Percentiles rank a stretch among this genome's conserved stretches.
Evolutionary conservation across 495 filamentous ascomycete genomes (phyloP).

Genomic region (Penicillium paradoxum): DNA sequence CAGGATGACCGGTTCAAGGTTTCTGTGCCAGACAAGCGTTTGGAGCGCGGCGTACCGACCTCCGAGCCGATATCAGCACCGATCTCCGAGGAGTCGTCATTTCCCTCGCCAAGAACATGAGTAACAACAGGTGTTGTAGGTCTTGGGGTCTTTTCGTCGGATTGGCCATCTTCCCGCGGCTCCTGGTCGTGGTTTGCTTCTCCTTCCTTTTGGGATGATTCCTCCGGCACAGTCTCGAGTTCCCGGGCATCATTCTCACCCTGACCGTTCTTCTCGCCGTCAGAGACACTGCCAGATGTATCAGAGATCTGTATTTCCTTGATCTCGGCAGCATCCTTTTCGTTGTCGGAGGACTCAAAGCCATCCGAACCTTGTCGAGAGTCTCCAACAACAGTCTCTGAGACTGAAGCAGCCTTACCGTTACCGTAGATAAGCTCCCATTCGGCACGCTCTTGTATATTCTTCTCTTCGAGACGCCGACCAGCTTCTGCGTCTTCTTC

Average conservation of each 20-base stretch:
- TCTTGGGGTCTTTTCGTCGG: background rate
- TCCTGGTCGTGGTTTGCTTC: background rate
- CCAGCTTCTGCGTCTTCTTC: constrained; percentile 67
- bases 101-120: constrained; percentile 18
- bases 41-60: constrained; percentile 26
- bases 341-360: constrained; percentile 13
- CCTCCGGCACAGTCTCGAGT: constrained; percentile 19
- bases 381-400: constrained; percentile 29
- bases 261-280: constrained; percentile 14
- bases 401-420: constrained; percentile 13
- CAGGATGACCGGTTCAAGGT: constrained; percentile 19
- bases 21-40: constrained; percentile 23
- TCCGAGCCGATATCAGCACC: constrained; percentile 37
- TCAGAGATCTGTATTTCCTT: constrained; percentile 26
- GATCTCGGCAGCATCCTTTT: constrained; percentile 37
- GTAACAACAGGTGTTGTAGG: constrained; percentile 6
- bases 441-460: constrained; percentile 58
- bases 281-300: constrained; percentile 20
- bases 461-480: constrained; percentile 61
- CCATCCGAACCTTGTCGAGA: constrained; percentile 25
- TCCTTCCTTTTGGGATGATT: constrained; percentile 5
- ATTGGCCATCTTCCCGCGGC: background rate
- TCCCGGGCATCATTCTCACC: background rate
- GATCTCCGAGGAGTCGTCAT: constrained; percentile 28
- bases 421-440: constrained; percentile 78